Base-by-base conservation (phyloP, 2,329 filamentous ascomycete genomes). In the Colletotrichum nymphaeae region DNA sequence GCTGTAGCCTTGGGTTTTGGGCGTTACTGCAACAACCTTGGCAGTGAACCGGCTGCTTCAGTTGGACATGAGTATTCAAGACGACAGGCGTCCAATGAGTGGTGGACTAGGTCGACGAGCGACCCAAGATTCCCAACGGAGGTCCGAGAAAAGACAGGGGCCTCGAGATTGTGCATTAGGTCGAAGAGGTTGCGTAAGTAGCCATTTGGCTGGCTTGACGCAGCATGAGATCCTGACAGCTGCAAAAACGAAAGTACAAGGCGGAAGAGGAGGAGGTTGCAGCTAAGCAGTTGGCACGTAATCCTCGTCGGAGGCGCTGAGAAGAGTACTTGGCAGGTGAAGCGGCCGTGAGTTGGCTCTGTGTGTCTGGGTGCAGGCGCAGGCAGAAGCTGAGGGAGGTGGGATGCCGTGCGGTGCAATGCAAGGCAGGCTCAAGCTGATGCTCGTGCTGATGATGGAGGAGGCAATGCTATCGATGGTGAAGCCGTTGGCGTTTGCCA, bases 131-230 rank as follows among this genome's bases (percentile, higher is more conserved):
- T 58, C 62, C 67, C 57, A 72, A 74, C 72, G 72, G 72, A 74
- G 72, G 72, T 74, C 72, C 72, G 72, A 72, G 68, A 30, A 52
- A 57, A 72, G 68, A 72, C 67, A 42, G 69, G 57, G 68, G 68
- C 55, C 49, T 62, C 37, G 72, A 72, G 67, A 59, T 74, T 52
- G 63, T 63, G 53, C 57, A 58, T 72, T 63, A 49, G 68, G 68
- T 30, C 26, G 28, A 32, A 52, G 58, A 58, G 63, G 58, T 12
- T 37, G 53, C 8, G 64, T 32, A 35, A 49, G 12, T 56, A 32
- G 46, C 16, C 49, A 42, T 42, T 19, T 65, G 37, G 63, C 32
- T 56, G 35, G 30, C 46, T 70, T 62, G 67, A 73, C 55, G 70
- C 58, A 70, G 30, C 26, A 60, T 66, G 46, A 49, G 60, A 16